Evolutionary conservation across 2,329 filamentous ascomycete genomes (phyloP), one percentile per base, ranked within the genome.

Genomic region (Fusarium sp.): DNA sequence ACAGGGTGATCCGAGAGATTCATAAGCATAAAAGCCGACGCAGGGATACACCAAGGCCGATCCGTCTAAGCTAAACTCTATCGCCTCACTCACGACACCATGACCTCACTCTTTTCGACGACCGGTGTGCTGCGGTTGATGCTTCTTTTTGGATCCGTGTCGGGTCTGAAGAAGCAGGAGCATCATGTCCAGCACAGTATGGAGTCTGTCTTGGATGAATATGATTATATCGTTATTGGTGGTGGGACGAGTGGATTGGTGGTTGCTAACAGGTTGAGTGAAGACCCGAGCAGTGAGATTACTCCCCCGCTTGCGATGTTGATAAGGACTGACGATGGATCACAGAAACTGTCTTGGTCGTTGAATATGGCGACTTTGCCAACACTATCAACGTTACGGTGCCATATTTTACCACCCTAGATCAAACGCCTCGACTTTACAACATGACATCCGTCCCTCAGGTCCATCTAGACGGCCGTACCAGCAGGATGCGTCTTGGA

Each of bases 231-330:
- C 22, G 74, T 82, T n/a, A 70, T 80, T 2, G 80, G 80, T 11
- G 80, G 80, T 3, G 80, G 80, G 1, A 80, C 80, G 5, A 77
- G 78, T 8, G 80, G 80, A 10, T 73, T 82, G 10, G 78, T 78
- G 11, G 76, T 81, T 6, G 80, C 80, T 18, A 78, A 79, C 18
- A 74, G 80, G 11, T 71, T 82, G 1, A 81, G 75, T 29, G 74
- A 80, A 56, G 73, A 80, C 31, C 67, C 69, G 10, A 65, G 64
- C 11, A 71, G 76, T 76, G 59, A 69, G 76, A 42, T 20, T 14
- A 18, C 9, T 2, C 9, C n/a, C 20, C 27, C 29, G 31, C n/a
- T 16, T 8, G 3, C 22, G n/a, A 14, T 31, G 2, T 13, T 16
- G 11, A 5, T 3, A 31, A n/a, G 6, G 4, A 6, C 16, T 57